These are phyloP conservation scores for Colletotrichum tamarilloi DNA, from an alignment of 2,329 filamentous ascomycete species.

Conservation along the genomic window DNA sequence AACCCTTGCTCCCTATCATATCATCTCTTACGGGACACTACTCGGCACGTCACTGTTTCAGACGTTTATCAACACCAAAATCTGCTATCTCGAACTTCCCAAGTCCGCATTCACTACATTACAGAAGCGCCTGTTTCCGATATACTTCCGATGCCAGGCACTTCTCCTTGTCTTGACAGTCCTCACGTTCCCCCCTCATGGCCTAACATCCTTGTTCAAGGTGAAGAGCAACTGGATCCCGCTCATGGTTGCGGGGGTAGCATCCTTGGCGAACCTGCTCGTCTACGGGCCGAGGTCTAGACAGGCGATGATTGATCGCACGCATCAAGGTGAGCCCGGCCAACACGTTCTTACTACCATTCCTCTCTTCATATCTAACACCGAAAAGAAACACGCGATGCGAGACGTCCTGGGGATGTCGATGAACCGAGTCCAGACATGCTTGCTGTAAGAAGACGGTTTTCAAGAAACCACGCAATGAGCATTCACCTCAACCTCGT, in stretches of 20 bases:
- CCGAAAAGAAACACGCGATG: constrained; percentile 37
- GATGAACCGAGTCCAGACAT: constrained; percentile 40
- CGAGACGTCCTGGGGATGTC: constrained; percentile 6
- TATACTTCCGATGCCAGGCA: constrained; percentile 52
- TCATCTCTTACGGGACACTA: constrained; percentile 52
- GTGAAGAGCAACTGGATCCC: constrained; percentile 47
- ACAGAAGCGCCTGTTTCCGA: constrained; percentile 53
- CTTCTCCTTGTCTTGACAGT: constrained; percentile 47
- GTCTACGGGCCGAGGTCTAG: constrained; percentile 52
- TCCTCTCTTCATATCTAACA: not conserved
- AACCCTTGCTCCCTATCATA: constrained; percentile 46
- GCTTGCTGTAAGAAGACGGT: constrained; percentile 44
- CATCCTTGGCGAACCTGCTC: constrained; percentile 46
- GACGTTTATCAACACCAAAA: constrained; percentile 50
- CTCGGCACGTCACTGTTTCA: constrained; percentile 54
- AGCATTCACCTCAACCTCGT: constrained; percentile 55
- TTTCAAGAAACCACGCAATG: constrained; percentile 52
- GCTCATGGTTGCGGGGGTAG: constrained; percentile 44
- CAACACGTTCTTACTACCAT: not conserved
- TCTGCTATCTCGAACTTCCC: constrained; percentile 47
- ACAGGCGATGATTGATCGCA: constrained; percentile 44
- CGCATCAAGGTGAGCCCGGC: constrained; percentile 42
- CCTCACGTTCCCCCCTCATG: constrained; percentile 46
- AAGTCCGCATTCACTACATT: constrained; percentile 49
- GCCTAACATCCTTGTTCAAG: constrained; percentile 43